Evolutionary conservation across 768 basidiomycete species (phyloP), one percentile per base, ranked within the genome.

Genomic region (Suillus occidentalis): DNA sequence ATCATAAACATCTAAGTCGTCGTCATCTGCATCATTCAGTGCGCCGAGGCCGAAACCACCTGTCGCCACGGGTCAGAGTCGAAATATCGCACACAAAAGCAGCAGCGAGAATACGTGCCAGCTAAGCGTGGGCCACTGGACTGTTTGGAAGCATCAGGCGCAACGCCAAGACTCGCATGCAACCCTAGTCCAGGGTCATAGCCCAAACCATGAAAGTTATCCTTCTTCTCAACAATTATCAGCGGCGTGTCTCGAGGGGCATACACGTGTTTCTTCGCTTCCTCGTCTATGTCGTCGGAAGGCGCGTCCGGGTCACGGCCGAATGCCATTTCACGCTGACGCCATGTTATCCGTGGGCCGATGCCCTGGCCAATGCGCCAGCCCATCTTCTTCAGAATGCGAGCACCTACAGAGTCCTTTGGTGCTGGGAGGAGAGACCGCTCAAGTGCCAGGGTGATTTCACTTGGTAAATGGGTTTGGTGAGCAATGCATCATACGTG

Each of bases 321-420:
- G 73, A 92, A 88, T 73, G 96, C 93, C 20, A 85, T 77, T 68
- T 85, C 87, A 52, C 91, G 87, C 72, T 92, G 88, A 42, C 87
- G 83, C 67, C 90, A 84, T 6, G 93, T 87, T 37, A 99, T 81
- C 13, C 97, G 86, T 5, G 96, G 95, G 0, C 97, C 97, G 22
- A 99, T 87, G 14, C 97, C 97, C 77, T 96, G 95, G 1, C 96
- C 97, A 0, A 88, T 77, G 49, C 90, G 83, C 97, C 97, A 98
- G 0, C 97, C 97, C 90, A 98, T 95, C 78, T 94, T 96, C 79
- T 89, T 90, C 62, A 99, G 83, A 8, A 99, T 87, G 42, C 87
- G 87, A 4, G 92, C 89, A 0, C 97, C 97, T 34, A 88, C 83
- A 3, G 94, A 94, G 65, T 94, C 89, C 28, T 87, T 85, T 0